A percentile compares a stretch with the other conserved stretches of the same genome.
Conservation (phyloP, 2,329 filamentous ascomycete genomes). For the Botrytis fabae region DNA sequence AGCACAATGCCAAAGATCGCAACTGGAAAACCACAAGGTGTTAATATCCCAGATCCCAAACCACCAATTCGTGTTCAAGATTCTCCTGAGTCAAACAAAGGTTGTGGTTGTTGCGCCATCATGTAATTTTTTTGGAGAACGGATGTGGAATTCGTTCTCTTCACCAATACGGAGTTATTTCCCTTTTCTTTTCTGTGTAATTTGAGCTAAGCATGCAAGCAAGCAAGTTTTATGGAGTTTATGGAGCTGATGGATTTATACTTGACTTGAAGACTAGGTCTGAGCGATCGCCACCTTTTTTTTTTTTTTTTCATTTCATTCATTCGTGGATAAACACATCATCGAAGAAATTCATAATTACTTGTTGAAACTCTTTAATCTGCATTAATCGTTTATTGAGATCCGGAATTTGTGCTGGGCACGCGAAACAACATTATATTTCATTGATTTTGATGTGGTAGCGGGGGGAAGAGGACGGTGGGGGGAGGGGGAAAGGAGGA, state of each 20-base stretch:
- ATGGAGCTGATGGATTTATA: constrained; percentile 12
- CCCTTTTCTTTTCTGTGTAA: constrained; percentile 14
- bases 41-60: constrained; percentile 36
- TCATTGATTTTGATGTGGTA: constrained; percentile 3
- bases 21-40: constrained; percentile 44
- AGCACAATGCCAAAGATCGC: constrained; percentile 46
- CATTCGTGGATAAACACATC: constrained; percentile 9
- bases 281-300: constrained; percentile 14
- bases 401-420: constrained; percentile 9
- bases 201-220: constrained; percentile 12
- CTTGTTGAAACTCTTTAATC: constrained; percentile 12
- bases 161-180: constrained; percentile 4
- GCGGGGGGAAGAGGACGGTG: background rate
- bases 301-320: background rate
- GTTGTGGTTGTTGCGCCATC: constrained; percentile 53
- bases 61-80: constrained; percentile 55
- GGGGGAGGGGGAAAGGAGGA: background rate
- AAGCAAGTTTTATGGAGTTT: constrained; percentile 17
- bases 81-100: constrained; percentile 50
- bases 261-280: constrained; percentile 16
- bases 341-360: constrained; percentile 16
- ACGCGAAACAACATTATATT: background rate
- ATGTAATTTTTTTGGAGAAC: constrained; percentile 43
- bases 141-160: constrained; percentile 9
- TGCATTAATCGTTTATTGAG: constrained; percentile 15